These are phyloP conservation scores for Apiospora rasikravindrae DNA, from an alignment of 2,329 filamentous ascomycete species.

Conservation along the genomic window DNA sequence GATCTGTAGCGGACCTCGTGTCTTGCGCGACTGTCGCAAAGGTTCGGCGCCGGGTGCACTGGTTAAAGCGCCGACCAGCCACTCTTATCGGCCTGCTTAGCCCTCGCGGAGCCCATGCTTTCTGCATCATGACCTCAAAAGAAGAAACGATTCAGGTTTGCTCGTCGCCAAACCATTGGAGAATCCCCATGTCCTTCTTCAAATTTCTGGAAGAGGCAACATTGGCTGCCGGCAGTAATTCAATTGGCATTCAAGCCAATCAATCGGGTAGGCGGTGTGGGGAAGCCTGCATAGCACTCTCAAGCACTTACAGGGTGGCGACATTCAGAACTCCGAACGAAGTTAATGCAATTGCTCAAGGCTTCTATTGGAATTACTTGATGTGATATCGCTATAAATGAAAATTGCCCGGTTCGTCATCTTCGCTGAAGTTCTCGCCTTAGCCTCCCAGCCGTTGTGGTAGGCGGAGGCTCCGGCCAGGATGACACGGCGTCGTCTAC, in stretches of 20 bases:
- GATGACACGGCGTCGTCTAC: slow-evolving; percentile 85
- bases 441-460: slow-evolving; percentile 66
- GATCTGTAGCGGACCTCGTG: slow-evolving; percentile 34
- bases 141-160: not conserved
- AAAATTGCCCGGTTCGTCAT: slow-evolving; percentile 29
- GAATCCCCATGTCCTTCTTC: not conserved
- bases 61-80: slow-evolving; percentile 25
- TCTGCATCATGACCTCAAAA: slow-evolving; percentile 33
- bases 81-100: slow-evolving; percentile 32
- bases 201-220: slow-evolving; percentile 16
- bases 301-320: not conserved
- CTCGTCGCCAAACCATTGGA: not conserved
- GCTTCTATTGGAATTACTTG: not conserved
- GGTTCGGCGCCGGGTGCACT: slow-evolving; percentile 27
- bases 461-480: slow-evolving; percentile 76
- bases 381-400: not conserved
- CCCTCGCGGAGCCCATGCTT: slow-evolving; percentile 37
- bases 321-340: not conserved
- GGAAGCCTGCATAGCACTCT: not conserved
- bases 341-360: not conserved
- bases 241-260: not conserved
- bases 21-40: slow-evolving; percentile 41
- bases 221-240: slow-evolving; percentile 11
- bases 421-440: slow-evolving; percentile 64
- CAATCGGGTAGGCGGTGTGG: slow-evolving; percentile 6